Percentiles rank a stretch among this genome's conserved stretches.
phyloP scores from a whole-genome alignment of 2,329 filamentous ascomycete species.

The Cordyceps farinosa region DNA sequence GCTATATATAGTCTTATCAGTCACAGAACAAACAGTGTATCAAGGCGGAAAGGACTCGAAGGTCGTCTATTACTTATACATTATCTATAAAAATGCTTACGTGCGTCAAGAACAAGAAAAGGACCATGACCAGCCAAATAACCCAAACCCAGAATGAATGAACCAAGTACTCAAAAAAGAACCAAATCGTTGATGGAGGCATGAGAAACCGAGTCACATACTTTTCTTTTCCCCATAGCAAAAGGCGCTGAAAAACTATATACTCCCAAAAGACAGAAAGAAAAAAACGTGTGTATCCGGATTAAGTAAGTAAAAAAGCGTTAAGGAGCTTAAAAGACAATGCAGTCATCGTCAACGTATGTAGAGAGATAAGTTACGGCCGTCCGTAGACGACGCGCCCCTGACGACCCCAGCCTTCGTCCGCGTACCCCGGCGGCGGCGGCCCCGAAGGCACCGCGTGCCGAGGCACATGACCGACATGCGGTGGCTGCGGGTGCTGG shows the following conservation, averaged over 20 bases:
- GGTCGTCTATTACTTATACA: constrained; percentile 15
- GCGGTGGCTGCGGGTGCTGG: neutral
- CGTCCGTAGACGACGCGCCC: constrained; percentile 6
- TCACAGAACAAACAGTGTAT: no score
- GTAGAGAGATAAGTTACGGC: neutral
- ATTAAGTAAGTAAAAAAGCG: neutral
- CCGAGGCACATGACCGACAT: constrained; percentile 1
- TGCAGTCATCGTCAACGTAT: neutral
- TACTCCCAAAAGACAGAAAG: neutral
- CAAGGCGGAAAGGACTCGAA: neutral
- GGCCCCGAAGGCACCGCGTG: neutral
- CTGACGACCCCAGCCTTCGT: neutral
- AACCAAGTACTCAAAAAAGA: neutral
- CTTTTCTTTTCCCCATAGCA: neutral
- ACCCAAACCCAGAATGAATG: neutral
- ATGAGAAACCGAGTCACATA: neutral
- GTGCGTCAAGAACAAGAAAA: neutral
- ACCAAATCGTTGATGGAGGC: no score
- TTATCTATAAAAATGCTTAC: neutral
- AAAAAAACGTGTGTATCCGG: neutral
- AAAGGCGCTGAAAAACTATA: neutral
- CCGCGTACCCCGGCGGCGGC: neutral
- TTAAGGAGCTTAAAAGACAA: no score
- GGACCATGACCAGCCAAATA: neutral
- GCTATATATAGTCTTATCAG: no score